Conservation (phyloP, 768 basidiomycete genomes). For the Kwoniella sp. region DNA sequence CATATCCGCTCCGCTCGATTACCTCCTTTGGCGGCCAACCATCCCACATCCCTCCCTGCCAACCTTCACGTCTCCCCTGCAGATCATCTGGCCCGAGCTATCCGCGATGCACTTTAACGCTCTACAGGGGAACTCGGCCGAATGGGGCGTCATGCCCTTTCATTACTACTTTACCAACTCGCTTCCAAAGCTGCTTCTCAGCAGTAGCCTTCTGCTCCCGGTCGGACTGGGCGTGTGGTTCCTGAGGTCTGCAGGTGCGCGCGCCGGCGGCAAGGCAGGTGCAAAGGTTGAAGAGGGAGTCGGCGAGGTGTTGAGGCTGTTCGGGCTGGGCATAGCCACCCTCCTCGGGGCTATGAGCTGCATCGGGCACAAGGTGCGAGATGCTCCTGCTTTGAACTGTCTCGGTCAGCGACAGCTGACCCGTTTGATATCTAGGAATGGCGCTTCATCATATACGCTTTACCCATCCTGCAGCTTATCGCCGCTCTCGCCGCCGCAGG, state of each 20-base stretch:
- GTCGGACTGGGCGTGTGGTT: constrained; percentile 50
- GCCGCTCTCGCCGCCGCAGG: constrained; percentile 64
- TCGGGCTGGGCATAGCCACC: constrained; percentile 16
- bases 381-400: not conserved
- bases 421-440: constrained; percentile 66
- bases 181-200: constrained; percentile 67
- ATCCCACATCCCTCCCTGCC: constrained; percentile 39
- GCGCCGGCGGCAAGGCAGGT: not conserved
- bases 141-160: constrained; percentile 72
- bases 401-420: not conserved
- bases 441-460: constrained; percentile 86
- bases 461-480: constrained; percentile 74
- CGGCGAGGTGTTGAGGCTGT: constrained; percentile 15
- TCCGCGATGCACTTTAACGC: constrained; percentile 78
- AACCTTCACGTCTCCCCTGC: constrained; percentile 45
- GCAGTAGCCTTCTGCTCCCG: constrained; percentile 58
- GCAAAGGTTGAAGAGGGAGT: constrained; percentile 7
- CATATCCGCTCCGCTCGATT: constrained; percentile 66
- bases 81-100: constrained; percentile 80
- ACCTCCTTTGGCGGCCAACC: constrained; percentile 67
- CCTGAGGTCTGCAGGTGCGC: not conserved
- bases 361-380: constrained; percentile 71
- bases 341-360: constrained; percentile 58
- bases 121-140: constrained; percentile 71
- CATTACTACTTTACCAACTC: constrained; percentile 34